Conservation (phyloP, 2,329 filamentous ascomycete species). For the Colletotrichum musicola region DNA sequence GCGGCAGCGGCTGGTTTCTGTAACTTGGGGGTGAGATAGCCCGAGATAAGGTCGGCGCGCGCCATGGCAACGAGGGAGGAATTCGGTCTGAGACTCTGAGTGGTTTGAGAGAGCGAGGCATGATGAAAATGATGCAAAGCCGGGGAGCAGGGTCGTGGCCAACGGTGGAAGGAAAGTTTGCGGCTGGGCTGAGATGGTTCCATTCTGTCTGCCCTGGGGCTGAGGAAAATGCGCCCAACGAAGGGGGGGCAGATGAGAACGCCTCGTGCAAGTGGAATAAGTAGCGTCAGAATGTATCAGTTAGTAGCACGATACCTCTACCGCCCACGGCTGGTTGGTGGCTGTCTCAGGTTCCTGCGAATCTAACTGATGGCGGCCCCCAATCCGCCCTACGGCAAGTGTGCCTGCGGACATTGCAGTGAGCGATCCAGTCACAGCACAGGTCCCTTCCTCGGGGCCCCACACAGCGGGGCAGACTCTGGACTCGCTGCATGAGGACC, state of each 20-base stretch:
- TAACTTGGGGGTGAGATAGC: neutral
- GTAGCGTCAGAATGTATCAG: neutral
- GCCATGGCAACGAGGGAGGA: neutral
- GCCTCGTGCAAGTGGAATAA: slow-evolving; percentile 34
- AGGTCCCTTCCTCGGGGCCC: slow-evolving; percentile 5
- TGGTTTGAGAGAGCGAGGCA: neutral
- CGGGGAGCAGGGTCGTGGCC: neutral
- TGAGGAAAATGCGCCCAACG: slow-evolving; percentile 37
- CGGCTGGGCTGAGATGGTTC: neutral
- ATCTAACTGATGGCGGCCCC: slow-evolving; percentile 14
- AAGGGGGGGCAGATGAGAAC: slow-evolving; percentile 15
- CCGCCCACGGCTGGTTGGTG: neutral
- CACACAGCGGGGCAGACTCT: slow-evolving; percentile 8
- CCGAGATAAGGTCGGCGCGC: neutral
- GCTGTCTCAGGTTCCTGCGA: slow-evolving; percentile 9
- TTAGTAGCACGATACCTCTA: slow-evolving; percentile 18
- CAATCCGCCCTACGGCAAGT: slow-evolving; percentile 33
- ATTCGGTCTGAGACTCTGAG: neutral
- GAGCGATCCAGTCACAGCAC: slow-evolving; percentile 16
- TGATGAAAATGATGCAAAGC: slow-evolving; percentile 1
- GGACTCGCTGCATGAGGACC: slow-evolving; percentile 6
- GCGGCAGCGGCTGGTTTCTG: slow-evolving; percentile 13
- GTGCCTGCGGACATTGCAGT: slow-evolving; percentile 9
- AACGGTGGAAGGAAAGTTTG: neutral
- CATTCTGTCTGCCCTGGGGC: slow-evolving; percentile 27